Evolutionary conservation across 2,329 filamentous ascomycete species (phyloP).

Genomic region (Aspergillus chevalieri): DNA sequence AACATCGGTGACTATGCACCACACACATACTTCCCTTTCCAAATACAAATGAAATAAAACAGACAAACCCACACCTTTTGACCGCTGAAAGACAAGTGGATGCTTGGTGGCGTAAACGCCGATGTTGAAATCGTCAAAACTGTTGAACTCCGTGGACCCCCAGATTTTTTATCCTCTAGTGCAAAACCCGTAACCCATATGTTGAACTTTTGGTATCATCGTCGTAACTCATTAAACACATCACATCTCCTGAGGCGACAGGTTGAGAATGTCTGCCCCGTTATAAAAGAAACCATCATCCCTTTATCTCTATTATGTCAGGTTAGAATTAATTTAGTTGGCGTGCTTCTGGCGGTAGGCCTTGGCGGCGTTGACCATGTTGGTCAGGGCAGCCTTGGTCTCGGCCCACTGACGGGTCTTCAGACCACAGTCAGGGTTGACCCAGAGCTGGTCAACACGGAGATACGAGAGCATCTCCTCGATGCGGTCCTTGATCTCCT

Average conservation of each 20-base stretch:
- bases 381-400: slow-evolving; percentile 90
- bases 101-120: slow-evolving; percentile 25
- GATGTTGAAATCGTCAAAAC: slow-evolving; percentile 47
- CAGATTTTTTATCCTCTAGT: slow-evolving; percentile 30
- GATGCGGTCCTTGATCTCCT: slow-evolving; percentile 97
- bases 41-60: slow-evolving; percentile 7
- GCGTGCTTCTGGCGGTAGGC: slow-evolving; percentile 83
- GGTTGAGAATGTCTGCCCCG: slow-evolving; percentile 33
- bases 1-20: slow-evolving; percentile 14
- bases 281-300: neutral
- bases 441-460: slow-evolving; percentile 98
- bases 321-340: slow-evolving; percentile 15
- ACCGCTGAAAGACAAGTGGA: slow-evolving; percentile 9
- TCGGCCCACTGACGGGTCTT: slow-evolving; percentile 99
- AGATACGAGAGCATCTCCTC: slow-evolving; percentile 97
- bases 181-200: slow-evolving; percentile 34
- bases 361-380: slow-evolving; percentile 99
- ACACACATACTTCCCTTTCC: slow-evolving; percentile 11
- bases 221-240: slow-evolving; percentile 32
- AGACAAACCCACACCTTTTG: slow-evolving; percentile 9
- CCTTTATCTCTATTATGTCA: slow-evolving; percentile 9
- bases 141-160: slow-evolving; percentile 35
- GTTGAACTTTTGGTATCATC: slow-evolving; percentile 41
- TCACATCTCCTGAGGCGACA: slow-evolving; percentile 27
- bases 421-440: slow-evolving; percentile 98